Conservation (phyloP, 2,329 filamentous ascomycete genomes). For the Westerdykella ornata region DNA sequence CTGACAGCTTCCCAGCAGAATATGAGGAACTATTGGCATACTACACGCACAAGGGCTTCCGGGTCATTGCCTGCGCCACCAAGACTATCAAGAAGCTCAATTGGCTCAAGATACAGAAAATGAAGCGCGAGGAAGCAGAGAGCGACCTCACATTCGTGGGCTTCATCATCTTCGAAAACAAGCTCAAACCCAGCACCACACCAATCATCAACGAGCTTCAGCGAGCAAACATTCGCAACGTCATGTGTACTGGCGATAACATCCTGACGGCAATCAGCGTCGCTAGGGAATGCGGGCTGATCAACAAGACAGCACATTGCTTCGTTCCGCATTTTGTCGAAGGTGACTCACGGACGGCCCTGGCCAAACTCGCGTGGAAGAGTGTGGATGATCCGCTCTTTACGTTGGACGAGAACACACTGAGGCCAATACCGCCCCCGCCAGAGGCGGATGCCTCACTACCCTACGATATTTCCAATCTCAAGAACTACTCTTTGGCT, state of each 20-base stretch:
- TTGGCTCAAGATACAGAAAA: constrained; percentile 92
- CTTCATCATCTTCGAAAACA: constrained; percentile 99
- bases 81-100: constrained; percentile 81
- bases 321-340: constrained; percentile 85
- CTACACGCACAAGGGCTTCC: constrained; percentile 93
- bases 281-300: constrained; percentile 77
- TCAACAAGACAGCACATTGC: constrained; percentile 75
- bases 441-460: constrained; percentile 71
- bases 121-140: constrained; percentile 81
- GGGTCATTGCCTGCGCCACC: constrained; percentile 91
- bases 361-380: constrained; percentile 76
- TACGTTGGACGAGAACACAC: constrained; percentile 68
- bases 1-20: constrained; percentile 76
- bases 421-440: constrained; percentile 69
- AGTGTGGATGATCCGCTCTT: constrained; percentile 83
- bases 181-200: constrained; percentile 81
- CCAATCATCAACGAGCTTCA: constrained; percentile 74
- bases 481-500: constrained; percentile 81
- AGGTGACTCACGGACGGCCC: constrained; percentile 66
- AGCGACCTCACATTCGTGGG: constrained; percentile 78
- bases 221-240: constrained; percentile 74
- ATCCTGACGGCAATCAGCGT: constrained; percentile 96
- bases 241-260: constrained; percentile 98
- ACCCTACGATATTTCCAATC: constrained; percentile 74
- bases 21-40: constrained; percentile 83